Conservation (phyloP, 768 basidiomycete species). For the Kwoniella mangroviensis region DNA sequence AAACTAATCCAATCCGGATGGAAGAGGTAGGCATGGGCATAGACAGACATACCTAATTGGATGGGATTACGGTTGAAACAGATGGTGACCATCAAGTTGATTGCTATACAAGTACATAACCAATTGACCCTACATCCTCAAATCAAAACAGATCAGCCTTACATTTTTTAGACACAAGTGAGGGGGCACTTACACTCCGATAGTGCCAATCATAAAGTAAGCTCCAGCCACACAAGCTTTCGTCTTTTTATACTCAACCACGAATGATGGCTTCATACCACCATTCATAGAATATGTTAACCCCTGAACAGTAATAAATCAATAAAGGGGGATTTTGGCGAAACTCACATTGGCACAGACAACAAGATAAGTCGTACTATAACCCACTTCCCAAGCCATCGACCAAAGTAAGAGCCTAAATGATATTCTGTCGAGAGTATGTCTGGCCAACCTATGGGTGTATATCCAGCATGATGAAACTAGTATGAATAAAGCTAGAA, state of each 20-base stretch:
- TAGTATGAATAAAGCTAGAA: conserved; percentile 12
- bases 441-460: conserved; percentile 6
- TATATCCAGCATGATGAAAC: conserved; percentile 11
- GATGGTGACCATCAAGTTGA: conserved; percentile 40
- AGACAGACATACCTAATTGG: conserved; percentile 17
- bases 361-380: conserved; percentile 26
- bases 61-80: conserved; percentile 34
- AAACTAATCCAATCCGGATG: background rate
- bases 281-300: background rate
- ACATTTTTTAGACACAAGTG: background rate
- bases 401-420: conserved; percentile 34
- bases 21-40: background rate
- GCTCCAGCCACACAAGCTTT: conserved; percentile 23
- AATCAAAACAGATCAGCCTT: background rate
- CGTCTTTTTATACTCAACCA: conserved; percentile 1
- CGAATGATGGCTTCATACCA: conserved; percentile 3
- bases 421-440: conserved; percentile 28
- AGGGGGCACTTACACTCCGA: conserved; percentile 25
- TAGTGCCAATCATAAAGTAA: conserved; percentile 28
- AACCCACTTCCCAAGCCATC: conserved; percentile 33
- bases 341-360: conserved; percentile 21
- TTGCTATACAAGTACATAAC: conserved; percentile 35
- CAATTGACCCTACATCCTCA: conserved; percentile 30
- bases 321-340: background rate
- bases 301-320: background rate